Evolutionary conservation across 805 yeast species (phyloP).

Genomic region (Saturnispora ahearnii): DNA sequence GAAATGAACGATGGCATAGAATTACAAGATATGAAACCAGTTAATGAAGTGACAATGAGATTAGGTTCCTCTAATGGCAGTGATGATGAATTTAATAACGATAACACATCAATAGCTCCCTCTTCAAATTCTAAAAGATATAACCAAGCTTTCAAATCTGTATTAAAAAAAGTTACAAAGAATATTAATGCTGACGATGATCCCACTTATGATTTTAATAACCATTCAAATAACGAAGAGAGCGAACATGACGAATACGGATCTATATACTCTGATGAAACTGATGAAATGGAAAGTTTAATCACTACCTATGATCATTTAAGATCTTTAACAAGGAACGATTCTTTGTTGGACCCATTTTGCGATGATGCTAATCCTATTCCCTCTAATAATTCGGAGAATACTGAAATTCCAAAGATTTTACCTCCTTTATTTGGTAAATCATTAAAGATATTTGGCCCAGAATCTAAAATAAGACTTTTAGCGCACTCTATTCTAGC

Average conservation of each 20-base stretch:
- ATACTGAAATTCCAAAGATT: neutral
- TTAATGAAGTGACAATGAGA: neutral
- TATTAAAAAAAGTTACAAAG: slow-evolving; percentile 7
- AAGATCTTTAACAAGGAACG: neutral
- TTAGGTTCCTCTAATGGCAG: neutral
- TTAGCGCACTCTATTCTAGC: slow-evolving; percentile 14
- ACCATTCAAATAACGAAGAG: neutral
- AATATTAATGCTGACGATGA: slow-evolving; percentile 5
- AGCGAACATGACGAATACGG: neutral
- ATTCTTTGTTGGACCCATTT: neutral
- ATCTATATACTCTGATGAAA: neutral
- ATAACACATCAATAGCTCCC: neutral
- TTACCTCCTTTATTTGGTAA: slow-evolving; percentile 8
- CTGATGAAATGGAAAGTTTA: neutral
- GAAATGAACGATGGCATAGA: neutral
- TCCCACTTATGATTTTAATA: slow-evolving; percentile 9
- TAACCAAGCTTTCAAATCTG: slow-evolving; percentile 13
- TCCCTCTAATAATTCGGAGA: neutral
- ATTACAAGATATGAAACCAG: slow-evolving; percentile 1
- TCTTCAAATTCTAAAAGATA: neutral
- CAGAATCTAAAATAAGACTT: neutral
- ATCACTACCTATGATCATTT: slow-evolving; percentile 40
- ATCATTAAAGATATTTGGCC: slow-evolving; percentile 3
- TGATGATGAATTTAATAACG: neutral
- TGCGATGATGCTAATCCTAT: neutral